These are phyloP conservation scores for Lepidium africanum DNA, from an alignment of 345 rosid genomes.

Conservation along the genomic window DNA sequence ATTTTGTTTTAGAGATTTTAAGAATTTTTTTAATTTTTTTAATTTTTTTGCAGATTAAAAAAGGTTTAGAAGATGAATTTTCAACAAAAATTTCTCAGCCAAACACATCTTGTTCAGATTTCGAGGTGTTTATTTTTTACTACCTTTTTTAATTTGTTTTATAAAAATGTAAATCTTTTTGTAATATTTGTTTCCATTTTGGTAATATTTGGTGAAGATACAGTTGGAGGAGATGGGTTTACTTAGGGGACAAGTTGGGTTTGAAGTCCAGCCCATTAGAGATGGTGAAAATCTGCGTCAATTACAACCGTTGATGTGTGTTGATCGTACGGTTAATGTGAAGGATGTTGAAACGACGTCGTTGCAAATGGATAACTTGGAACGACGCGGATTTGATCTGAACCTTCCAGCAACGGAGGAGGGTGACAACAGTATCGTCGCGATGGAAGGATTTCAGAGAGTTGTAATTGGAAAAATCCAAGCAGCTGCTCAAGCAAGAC, in stretches of 20 bases:
- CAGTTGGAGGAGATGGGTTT: constrained; percentile 10
- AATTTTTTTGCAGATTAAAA: neutral
- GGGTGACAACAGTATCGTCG: neutral
- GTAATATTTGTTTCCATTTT: neutral
- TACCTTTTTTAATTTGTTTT: neutral
- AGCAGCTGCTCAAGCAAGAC: constrained; percentile 26
- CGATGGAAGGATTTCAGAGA: neutral
- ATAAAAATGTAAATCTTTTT: neutral
- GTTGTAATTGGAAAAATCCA: neutral
- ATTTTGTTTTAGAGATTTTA: neutral
- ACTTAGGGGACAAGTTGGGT: neutral
- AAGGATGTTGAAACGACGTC: neutral
- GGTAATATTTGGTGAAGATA: neutral
- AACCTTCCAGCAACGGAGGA: constrained; percentile 16
- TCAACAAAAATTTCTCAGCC: neutral
- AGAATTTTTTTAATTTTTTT: no score
- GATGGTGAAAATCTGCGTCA: neutral
- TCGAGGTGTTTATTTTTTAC: neutral
- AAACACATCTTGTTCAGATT: neutral
- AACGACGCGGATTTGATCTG: constrained; percentile 10
- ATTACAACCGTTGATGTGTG: neutral
- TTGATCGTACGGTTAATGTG: constrained; percentile 7
- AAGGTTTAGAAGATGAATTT: neutral
- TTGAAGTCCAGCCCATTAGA: constrained; percentile 5
- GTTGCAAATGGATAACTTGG: neutral